Conservation (phyloP, 352 stramenopile genomes). For the Phytophthora pini region DNA sequence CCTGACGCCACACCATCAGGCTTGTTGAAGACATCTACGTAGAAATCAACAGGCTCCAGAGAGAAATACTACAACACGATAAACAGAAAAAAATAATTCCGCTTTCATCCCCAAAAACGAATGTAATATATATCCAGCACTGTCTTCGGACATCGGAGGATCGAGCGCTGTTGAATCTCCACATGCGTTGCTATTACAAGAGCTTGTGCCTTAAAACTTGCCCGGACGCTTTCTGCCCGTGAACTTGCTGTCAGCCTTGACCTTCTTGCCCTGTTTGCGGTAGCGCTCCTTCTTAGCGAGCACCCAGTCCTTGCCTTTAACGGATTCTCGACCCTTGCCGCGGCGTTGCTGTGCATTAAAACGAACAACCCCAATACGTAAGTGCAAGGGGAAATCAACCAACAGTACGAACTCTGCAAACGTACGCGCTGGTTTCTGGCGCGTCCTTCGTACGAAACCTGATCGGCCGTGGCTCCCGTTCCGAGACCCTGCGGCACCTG, state of each 20-base stretch:
- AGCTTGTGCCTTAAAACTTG: conserved; percentile 90
- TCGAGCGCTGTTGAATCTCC: conserved; percentile 20
- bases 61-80: conserved; percentile 16
- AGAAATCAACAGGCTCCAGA: conserved; percentile 15
- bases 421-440: conserved; percentile 62
- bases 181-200: conserved; percentile 19
- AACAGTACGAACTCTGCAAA: conserved; percentile 6
- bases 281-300: conserved; percentile 98
- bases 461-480: conserved; percentile 53
- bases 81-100: conserved; percentile 25
- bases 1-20: conserved; percentile 22
- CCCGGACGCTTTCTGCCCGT: conserved; percentile 95
- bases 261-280: conserved; percentile 97
- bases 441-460: conserved; percentile 72
- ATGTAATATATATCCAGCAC: conserved; percentile 69
- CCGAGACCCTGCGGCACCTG: conserved; percentile 87
- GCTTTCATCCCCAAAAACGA: conserved; percentile 25
- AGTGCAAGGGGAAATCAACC: background rate
- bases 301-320: conserved; percentile 96
- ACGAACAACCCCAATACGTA: too few relatives aligned
- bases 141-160: background rate
- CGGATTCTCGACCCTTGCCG: conserved; percentile 53
- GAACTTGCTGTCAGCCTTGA: conserved; percentile 98
- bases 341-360: conserved; percentile 46
- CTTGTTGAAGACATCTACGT: conserved; percentile 25